Conservation (phyloP, 179 eudicot species). For the Drosera spatulata region DNA sequence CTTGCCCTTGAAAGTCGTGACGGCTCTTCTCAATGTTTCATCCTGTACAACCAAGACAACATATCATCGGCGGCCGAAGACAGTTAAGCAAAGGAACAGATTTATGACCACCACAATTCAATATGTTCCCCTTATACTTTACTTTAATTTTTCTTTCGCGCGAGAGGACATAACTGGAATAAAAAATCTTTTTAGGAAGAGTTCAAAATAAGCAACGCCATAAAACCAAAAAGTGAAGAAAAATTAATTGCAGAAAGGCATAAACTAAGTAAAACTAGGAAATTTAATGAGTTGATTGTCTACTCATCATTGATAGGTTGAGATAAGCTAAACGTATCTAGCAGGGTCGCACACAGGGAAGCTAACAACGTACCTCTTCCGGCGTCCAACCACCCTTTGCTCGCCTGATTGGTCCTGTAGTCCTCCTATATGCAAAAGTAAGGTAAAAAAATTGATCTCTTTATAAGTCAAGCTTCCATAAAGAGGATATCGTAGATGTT, state of each 20-base stretch:
- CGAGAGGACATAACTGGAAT: too few relatives aligned
- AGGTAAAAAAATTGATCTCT: neutral
- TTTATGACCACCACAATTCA: neutral
- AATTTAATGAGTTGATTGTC: too few relatives aligned
- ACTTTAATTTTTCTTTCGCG: too few relatives aligned
- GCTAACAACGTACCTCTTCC: constrained; percentile 56
- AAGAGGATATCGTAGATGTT: neutral
- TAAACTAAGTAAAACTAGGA: too few relatives aligned
- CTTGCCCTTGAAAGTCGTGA: constrained; percentile 63
- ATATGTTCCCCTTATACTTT: too few relatives aligned
- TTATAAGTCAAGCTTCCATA: neutral
- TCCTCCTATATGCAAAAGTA: constrained; percentile 49
- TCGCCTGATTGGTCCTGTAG: constrained; percentile 87
- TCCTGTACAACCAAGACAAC: constrained; percentile 40
- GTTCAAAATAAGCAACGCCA: too few relatives aligned
- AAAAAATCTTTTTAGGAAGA: too few relatives aligned
- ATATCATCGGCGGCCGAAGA: neutral
- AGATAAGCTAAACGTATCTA: neutral
- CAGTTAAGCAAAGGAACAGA: neutral
- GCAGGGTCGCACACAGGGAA: too few relatives aligned
- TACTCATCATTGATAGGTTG: too few relatives aligned
- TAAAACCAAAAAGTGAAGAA: too few relatives aligned
- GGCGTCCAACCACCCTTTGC: constrained; percentile 99
- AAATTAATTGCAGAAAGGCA: too few relatives aligned
- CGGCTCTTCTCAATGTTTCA: constrained; percentile 79